Evolutionary conservation across 768 basidiomycete species (phyloP), one percentile per base, ranked within the genome.

Genomic region (Rhodosporidiobolus sp.): DNA sequence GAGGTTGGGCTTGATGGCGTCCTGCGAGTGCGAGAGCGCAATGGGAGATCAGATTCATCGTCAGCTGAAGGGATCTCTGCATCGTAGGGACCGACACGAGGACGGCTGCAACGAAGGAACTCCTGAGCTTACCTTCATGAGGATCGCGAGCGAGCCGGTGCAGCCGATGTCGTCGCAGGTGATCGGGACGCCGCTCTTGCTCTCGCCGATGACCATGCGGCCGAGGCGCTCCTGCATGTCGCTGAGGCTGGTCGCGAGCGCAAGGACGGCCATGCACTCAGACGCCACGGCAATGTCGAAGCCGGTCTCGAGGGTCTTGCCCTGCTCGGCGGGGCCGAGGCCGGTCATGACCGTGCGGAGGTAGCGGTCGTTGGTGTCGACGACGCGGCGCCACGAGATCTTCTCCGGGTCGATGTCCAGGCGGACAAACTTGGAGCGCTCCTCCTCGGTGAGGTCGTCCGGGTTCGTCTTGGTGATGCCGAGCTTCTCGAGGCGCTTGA

Each of bases 271-370:
- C 95, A 99, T 99, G 78, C 89, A 90, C 83, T 99, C 95, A 79
- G 92, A 94, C 24, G 94, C 95, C 57, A 99, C 95, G 57, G 95
- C 86, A 73, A 98, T 99, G 81, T 99, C 95, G 80, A 96, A 98
- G 28, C 92, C 94, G 54, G 95, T 88, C 70, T 88, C 88, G 67
- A 96, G 88, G 70, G 90, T 89, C 76, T 89, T 88, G 26, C 94
- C 94, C 80, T 92, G 84, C 81, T 99, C 95, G 11, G 94, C 94
- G 14, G 89, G 77, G 67, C 89, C 89, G 75, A 91, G 90, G n/a
- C 95, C 95, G 65, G 97, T 85, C 46, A 91, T 92, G 79, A 97
- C 89, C 82, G 90, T 92, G 69, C 95, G 90, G 75, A 99, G 84
- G 86, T 94, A 97, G 65, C 95, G 88, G 81, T 99, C 95, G 81